Conservation (phyloP, 1,284 basidiomycete species). For the Phenoliferia sp. region DNA sequence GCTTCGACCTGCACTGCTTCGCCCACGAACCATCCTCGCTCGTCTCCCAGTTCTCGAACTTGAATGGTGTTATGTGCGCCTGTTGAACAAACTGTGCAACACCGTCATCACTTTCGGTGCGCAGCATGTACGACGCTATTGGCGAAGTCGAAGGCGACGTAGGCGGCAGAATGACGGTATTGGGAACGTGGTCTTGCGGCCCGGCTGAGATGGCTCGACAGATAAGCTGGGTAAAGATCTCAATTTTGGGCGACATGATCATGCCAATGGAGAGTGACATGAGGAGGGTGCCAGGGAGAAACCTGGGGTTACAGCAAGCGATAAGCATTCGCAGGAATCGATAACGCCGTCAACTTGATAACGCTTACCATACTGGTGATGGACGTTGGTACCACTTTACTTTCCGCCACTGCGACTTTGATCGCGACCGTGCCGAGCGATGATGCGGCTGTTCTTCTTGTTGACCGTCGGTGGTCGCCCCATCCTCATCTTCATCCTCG, state of each 20-base stretch:
- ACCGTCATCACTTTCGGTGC: background rate
- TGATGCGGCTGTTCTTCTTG: slow-evolving; percentile 71
- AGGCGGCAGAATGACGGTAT: background rate
- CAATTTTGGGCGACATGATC: slow-evolving; percentile 26
- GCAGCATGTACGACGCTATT: background rate
- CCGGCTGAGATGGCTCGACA: slow-evolving; percentile 12
- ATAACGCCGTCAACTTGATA: slow-evolving; percentile 1
- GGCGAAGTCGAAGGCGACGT: background rate
- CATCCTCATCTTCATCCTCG: slow-evolving; percentile 54
- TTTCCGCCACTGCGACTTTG: background rate
- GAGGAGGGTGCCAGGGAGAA: slow-evolving; percentile 19
- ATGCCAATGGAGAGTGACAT: slow-evolving; percentile 30
- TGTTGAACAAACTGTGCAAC: background rate
- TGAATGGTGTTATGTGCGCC: background rate
- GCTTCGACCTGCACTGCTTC: slow-evolving; percentile 15
- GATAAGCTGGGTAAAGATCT: slow-evolving; percentile 30
- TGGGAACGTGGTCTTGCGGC: background rate
- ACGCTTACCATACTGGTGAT: slow-evolving; percentile 17
- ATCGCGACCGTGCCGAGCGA: slow-evolving; percentile 39
- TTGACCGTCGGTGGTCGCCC: slow-evolving; percentile 60
- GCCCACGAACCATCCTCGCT: slow-evolving; percentile 8
- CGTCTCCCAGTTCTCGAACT: background rate
- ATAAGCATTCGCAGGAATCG: background rate
- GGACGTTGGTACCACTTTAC: slow-evolving; percentile 25
- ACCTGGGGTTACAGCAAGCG: background rate